Conservation (phyloP, 306 rosid species). For the Dalbergia cultrata region DNA sequence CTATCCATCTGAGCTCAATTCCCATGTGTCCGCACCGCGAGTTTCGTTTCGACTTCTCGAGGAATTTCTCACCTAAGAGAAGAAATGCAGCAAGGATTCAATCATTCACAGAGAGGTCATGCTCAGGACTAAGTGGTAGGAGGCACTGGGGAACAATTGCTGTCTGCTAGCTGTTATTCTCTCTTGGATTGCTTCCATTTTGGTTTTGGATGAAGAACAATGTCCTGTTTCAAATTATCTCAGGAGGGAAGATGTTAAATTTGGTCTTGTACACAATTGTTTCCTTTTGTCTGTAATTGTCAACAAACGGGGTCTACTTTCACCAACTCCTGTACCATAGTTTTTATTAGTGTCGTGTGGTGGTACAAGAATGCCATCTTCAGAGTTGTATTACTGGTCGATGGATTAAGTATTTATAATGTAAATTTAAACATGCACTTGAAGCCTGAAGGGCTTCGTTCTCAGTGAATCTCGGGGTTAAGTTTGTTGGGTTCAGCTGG, state of each 20-base stretch:
- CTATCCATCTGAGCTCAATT: constrained; percentile 33
- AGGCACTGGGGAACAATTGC: constrained; percentile 16
- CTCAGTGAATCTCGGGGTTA: background rate
- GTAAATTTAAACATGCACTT: background rate
- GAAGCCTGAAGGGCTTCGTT: background rate
- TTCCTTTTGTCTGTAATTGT: constrained; percentile 15
- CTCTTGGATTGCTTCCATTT: constrained; percentile 12
- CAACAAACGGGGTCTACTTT: constrained; percentile 8
- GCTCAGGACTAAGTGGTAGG: constrained; percentile 9
- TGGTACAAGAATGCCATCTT: constrained; percentile 29
- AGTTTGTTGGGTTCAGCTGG: background rate
- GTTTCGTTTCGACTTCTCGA: background rate
- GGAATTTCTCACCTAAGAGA: constrained; percentile 7
- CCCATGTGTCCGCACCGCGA: constrained; percentile 9
- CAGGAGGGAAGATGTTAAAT: constrained; percentile 23
- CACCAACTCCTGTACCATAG: constrained; percentile 12
- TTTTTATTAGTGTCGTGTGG: constrained; percentile 26
- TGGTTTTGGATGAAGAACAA: constrained; percentile 16
- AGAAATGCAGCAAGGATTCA: constrained; percentile 10
- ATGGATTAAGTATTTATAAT: background rate
- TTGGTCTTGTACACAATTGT: constrained; percentile 18
- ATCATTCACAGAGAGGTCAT: constrained; percentile 5
- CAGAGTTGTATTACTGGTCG: constrained; percentile 3
- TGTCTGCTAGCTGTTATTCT: background rate
- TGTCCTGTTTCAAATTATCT: constrained; percentile 24